phyloP scores from a whole-genome alignment of 169 alveolate species.

The Neospora caninum region DNA sequence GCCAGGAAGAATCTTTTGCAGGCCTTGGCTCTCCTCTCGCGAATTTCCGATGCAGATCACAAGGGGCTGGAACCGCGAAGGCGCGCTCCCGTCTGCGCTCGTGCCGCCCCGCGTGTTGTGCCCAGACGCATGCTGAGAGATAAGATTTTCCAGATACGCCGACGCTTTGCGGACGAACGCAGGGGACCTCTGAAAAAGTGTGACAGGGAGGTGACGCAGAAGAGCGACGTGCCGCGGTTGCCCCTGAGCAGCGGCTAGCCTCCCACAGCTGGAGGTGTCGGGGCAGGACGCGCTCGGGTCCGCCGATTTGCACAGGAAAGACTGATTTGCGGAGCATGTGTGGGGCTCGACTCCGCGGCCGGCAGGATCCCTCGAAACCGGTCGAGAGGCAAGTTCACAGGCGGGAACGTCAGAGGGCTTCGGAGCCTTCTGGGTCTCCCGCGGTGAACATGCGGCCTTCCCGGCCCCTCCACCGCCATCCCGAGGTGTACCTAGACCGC shows the following conservation, averaged over 20 bases:
- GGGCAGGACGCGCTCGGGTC: neutral
- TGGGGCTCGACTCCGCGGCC: neutral
- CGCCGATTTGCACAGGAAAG: neutral
- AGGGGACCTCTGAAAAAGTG: slow-evolving; percentile 30
- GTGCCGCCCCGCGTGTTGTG: neutral
- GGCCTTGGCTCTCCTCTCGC: slow-evolving; percentile 16
- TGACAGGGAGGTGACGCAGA: slow-evolving; percentile 42
- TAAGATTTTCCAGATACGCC: neutral
- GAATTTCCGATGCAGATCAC: slow-evolving; percentile 34
- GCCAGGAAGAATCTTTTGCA: slow-evolving; percentile 21
- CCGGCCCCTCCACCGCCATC: neutral
- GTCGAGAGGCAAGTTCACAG: neutral
- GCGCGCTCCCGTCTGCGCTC: neutral
- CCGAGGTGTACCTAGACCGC: neutral
- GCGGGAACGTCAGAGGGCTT: neutral
- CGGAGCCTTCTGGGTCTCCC: neutral
- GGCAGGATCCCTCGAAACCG: neutral
- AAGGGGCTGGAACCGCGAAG: slow-evolving; percentile 37
- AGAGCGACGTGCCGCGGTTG: neutral
- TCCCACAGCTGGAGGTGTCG: neutral
- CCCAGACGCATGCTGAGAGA: neutral
- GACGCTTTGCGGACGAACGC: slow-evolving; percentile 4
- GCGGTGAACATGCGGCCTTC: neutral
- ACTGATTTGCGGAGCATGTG: neutral
- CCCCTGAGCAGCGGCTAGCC: neutral